These are phyloP conservation scores for Phycomyces nitens DNA, from an alignment of 192 early-diverging fungal genomes.

Conservation along the genomic window DNA sequence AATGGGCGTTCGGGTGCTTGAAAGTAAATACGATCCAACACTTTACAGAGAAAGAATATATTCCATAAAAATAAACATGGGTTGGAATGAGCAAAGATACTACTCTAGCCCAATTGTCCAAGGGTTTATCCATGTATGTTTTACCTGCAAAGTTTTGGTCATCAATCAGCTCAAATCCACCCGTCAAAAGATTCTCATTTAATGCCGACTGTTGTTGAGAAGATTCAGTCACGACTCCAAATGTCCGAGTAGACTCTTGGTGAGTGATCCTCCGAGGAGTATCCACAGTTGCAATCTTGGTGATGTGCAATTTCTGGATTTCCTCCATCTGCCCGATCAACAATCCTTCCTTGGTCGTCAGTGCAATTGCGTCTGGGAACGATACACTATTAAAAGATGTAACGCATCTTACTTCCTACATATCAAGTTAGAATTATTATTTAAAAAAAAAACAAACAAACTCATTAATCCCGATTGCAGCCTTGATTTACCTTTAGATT, in stretches of 20 bases:
- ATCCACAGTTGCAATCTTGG: slow-evolving; percentile 63
- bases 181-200: not conserved
- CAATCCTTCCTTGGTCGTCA: slow-evolving; percentile 62
- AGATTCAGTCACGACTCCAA: slow-evolving; percentile 64
- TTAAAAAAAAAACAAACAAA: not conserved
- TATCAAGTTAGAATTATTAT: not conserved
- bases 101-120: too few relatives aligned
- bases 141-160: slow-evolving; percentile 73
- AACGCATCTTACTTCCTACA: slow-evolving; percentile 59
- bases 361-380: slow-evolving; percentile 59
- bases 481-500: slow-evolving; percentile 66
- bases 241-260: slow-evolving; percentile 49
- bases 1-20: slow-evolving; percentile 35
- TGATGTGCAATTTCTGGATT: slow-evolving; percentile 88
- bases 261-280: slow-evolving; percentile 69
- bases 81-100: too few relatives aligned
- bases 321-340: slow-evolving; percentile 79
- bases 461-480: not conserved
- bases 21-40: slow-evolving; percentile 45
- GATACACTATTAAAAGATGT: slow-evolving; percentile 56
- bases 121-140: not conserved
- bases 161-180: slow-evolving; percentile 58
- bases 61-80: not conserved
- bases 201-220: slow-evolving; percentile 1
- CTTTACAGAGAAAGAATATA: slow-evolving; percentile 22